Conservation (phyloP, 345 rosid species). For the Eucalyptus sp. region DNA sequence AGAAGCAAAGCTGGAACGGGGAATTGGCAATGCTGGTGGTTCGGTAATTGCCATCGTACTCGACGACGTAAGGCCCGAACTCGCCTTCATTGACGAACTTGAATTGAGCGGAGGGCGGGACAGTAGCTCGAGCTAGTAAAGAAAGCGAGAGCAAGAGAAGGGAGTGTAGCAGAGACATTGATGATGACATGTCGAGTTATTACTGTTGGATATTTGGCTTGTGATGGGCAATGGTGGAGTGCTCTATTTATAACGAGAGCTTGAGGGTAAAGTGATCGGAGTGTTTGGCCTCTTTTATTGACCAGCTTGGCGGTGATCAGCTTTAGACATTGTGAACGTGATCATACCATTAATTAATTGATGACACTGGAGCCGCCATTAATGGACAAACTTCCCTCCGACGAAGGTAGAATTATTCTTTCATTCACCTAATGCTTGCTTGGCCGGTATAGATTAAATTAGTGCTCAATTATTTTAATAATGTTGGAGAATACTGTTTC, state of each 20-base stretch:
- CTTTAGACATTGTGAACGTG: background rate
- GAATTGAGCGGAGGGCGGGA: conserved; percentile 9
- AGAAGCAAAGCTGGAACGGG: conserved; percentile 40
- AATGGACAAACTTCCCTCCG: background rate
- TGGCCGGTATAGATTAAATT: background rate
- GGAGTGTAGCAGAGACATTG: background rate
- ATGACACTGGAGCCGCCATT: background rate
- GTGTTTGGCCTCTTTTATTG: background rate
- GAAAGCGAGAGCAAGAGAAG: background rate
- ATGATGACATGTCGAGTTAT: background rate
- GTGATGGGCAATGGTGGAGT: background rate
- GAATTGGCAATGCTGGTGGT: background rate
- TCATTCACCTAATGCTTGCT: background rate
- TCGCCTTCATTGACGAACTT: conserved; percentile 6
- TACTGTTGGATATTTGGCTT: background rate
- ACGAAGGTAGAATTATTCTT: background rate
- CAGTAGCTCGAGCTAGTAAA: background rate
- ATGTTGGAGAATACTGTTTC: background rate
- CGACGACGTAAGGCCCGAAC: conserved; percentile 1
- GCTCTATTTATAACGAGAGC: background rate
- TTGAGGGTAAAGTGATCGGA: background rate
- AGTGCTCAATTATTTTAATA: background rate
- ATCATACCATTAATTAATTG: background rate
- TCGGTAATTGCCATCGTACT: conserved; percentile 4
- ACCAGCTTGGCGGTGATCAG: background rate